Base-by-base conservation (phyloP, 2,329 filamentous ascomycete genomes). In the Pseudogymnoascus sp. region DNA sequence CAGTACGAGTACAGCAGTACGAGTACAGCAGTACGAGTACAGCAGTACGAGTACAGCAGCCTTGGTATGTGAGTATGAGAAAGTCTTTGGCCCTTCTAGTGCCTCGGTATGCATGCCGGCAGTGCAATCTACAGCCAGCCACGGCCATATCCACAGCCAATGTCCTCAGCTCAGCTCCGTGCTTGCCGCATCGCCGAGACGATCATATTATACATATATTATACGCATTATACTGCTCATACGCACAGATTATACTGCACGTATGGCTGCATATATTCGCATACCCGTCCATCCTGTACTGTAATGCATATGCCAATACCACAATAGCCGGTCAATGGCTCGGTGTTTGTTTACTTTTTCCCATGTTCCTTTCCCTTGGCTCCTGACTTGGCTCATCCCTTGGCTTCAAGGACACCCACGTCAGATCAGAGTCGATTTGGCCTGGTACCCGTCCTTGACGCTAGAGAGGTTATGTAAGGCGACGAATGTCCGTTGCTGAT, bases 41-140 rank as follows among this genome's bases (percentile, higher is more conserved):
- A 21, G 21, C 21, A 21, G 21, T 21, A 21, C 21, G 21, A 21
- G 21, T 21, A 21, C 21, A 21, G 21, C 21, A 21, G 21, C 21
- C 21, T 21, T 21, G 21, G 21, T 21, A 21, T 21, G 21, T 21
- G 21, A 21, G 21, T 44, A 47, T 47, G 41, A 13, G 41, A 47
- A 29, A 54, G 47, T 54, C 47, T 54, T 33, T 54, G 47, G 26
- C 9, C 47, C 47, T 54, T 54, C 47, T 54, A 54, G 47, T 33
- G 47, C 47, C 47, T 54, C 47, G 47, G 47, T 15, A 54, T 26
- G 47, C 8, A 54, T 33, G 47, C 47, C 47, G 47, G 47, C 47
- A 54, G 9, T 54, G 47, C 9, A 26, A 15, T 33, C 47, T n/a
- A 33, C 47, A 54, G 47, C 47, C 21, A 21, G 21, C 21, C 21